Evolutionary conservation across 805 yeast genomes (phyloP), one percentile per base, ranked within the genome.

Genomic region (Lachancea nothofagi): DNA sequence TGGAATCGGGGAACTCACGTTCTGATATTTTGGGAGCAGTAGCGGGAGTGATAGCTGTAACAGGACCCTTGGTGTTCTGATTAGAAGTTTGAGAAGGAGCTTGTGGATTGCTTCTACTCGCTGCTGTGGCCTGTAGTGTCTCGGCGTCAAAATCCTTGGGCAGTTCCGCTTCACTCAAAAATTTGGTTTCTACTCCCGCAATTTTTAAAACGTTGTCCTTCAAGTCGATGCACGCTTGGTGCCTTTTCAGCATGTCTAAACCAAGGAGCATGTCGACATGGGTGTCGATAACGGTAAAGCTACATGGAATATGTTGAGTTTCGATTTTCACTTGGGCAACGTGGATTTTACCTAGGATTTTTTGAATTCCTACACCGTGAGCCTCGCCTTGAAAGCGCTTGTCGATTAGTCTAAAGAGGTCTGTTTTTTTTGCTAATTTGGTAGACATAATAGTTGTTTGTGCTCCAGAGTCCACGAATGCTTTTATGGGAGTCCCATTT

Each of bases 391-490:
- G 69, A 57, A 80, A 87, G 44, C 96, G 69, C 44, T 65, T 77
- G 58, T 93, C 99, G 5, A 93, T 77, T 41, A 88, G 65, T 48
- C 82, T 77, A 19, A 77, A 64, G 19, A 93, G 64, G 2, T 83
- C 83, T 43, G 89, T 76, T 34, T 69, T 65, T 45, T 82, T 83
- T 0, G 95, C 96, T 47, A 89, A 68, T 29, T 69, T 66, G 1
- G 94, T 83, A 23, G 88, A 78, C 54, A 93, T 77, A 29, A 93
- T 80, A 0, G 98, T 88, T 21, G 77, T 69, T 60, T 88, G 96
- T 0, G 99, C 97, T 2, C 99, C 98, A 0, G 97, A 78, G 59
- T 93, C 99, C 4, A 93, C 95, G 66, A 93, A 87, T 0, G 97
- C 97, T 57, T 85, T 85, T 2, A 88, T 82, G 17, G 80, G 78